Evolutionary conservation across 2,329 filamentous ascomycete genomes (phyloP).

Genomic region (Apiospora kogelbergensis): DNA sequence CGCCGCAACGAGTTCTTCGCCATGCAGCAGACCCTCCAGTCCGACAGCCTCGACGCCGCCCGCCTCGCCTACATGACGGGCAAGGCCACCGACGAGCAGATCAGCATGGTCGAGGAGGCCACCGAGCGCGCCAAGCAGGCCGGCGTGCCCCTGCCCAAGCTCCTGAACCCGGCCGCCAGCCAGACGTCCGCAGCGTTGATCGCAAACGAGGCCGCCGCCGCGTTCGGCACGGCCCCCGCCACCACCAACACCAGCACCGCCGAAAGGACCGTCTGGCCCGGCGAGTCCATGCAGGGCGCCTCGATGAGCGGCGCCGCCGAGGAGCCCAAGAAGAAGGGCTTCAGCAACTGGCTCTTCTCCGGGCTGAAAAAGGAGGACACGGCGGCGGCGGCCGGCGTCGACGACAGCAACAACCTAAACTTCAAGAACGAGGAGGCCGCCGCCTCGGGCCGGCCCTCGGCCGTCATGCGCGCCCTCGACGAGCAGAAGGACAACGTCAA

Average conservation of each 20-base stretch:
- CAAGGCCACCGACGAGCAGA: slow-evolving; percentile 56
- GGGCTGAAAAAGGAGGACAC: slow-evolving; percentile 38
- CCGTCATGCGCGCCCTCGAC: slow-evolving; percentile 31
- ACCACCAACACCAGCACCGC: slow-evolving; percentile 18
- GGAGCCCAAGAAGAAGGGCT: slow-evolving; percentile 20
- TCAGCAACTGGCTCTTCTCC: slow-evolving; percentile 39
- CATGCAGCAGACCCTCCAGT: slow-evolving; percentile 52
- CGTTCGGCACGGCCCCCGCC: slow-evolving; percentile 18
- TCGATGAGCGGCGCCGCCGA: slow-evolving; percentile 18
- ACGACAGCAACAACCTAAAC: slow-evolving; percentile 15
- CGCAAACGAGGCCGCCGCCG: slow-evolving; percentile 35
- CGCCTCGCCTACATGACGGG: slow-evolving; percentile 61
- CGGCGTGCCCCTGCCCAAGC: slow-evolving; percentile 49
- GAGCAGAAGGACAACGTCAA: slow-evolving; percentile 40
- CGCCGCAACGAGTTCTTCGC: slow-evolving; percentile 59
- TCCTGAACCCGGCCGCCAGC: slow-evolving; percentile 42
- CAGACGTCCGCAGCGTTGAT: slow-evolving; percentile 15
- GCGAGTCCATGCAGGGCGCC: slow-evolving; percentile 22
- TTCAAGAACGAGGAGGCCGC: slow-evolving; percentile 33
- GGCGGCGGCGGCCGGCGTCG: slow-evolving; percentile 15
- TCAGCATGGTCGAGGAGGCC: slow-evolving; percentile 56
- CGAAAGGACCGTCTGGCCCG: slow-evolving; percentile 24
- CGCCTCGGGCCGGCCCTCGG: slow-evolving; percentile 22
- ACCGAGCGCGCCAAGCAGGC: slow-evolving; percentile 46
- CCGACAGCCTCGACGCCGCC: slow-evolving; percentile 55